phyloP scores from a whole-genome alignment of 1,139 yeast genomes.

The Blastobotrys malaysiensis region DNA sequence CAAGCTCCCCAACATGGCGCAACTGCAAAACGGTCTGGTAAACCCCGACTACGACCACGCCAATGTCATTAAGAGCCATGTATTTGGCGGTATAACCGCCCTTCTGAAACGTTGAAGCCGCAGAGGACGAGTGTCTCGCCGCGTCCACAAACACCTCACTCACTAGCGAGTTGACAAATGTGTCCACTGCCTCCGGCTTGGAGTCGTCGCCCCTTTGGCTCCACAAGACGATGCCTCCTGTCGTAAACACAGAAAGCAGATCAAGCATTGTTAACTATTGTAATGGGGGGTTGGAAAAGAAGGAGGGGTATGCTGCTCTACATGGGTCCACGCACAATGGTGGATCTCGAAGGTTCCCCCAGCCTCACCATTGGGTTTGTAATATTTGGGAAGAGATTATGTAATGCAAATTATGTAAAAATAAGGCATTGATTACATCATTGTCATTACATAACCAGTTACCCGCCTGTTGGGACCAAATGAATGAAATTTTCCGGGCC shows the following conservation, averaged over 20 bases:
- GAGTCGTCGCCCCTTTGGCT: neutral
- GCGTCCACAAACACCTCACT: constrained; percentile 43
- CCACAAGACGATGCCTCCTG: constrained; percentile 56
- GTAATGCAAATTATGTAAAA: no score
- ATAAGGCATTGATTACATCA: no score
- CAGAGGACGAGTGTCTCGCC: constrained; percentile 11
- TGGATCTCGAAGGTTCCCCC: neutral
- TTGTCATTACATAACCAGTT: no score
- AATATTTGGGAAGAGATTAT: no score
- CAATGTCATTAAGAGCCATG: constrained; percentile 32
- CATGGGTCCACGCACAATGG: neutral
- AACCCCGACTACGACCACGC: constrained; percentile 33
- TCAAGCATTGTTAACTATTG: constrained; percentile 44
- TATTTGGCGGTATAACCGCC: constrained; percentile 38
- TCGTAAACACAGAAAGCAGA: constrained; percentile 49
- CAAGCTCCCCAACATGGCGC: constrained; percentile 32
- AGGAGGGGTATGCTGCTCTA: neutral
- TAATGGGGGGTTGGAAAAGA: no score
- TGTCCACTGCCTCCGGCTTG: constrained; percentile 30
- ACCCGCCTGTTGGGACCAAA: neutral
- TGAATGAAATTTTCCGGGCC: neutral
- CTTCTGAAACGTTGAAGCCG: constrained; percentile 17
- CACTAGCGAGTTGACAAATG: constrained; percentile 46
- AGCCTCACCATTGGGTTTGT: neutral
- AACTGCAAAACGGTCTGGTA: constrained; percentile 35